phyloP scores from a whole-genome alignment of 495 filamentous ascomycete species.

The Podospora didyma region DNA sequence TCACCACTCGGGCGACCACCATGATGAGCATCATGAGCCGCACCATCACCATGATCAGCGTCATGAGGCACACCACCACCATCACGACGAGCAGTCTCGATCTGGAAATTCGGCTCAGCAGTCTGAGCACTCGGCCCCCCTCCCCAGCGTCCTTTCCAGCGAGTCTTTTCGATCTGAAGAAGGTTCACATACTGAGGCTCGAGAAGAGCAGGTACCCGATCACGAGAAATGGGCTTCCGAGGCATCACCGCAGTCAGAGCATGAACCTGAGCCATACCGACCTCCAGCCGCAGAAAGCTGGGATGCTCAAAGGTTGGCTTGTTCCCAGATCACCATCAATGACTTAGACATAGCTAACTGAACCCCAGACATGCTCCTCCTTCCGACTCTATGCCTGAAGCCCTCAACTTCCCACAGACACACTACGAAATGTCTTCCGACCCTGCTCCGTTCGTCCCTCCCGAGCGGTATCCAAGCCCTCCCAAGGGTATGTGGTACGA shows the following conservation, averaged over 20 bases:
- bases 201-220: constrained; percentile 37
- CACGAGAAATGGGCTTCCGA: constrained; percentile 24
- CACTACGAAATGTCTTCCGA: constrained; percentile 76
- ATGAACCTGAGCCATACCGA: constrained; percentile 24
- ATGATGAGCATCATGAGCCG: constrained; percentile 14
- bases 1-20: constrained; percentile 13
- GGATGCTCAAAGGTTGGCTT: constrained; percentile 39
- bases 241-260: constrained; percentile 21
- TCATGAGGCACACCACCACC: constrained; percentile 9
- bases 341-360: constrained; percentile 6
- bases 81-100: constrained; percentile 9
- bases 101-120: constrained; percentile 20
- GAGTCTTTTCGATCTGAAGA: constrained; percentile 28
- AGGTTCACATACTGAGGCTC: constrained; percentile 34
- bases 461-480: constrained; percentile 71
- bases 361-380: constrained; percentile 67
- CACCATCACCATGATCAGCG: constrained; percentile 12
- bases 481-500: constrained; percentile 83
- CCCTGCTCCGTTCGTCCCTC: constrained; percentile 66
- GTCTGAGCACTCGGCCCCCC: constrained; percentile 16
- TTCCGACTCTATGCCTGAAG: constrained; percentile 69
- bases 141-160: constrained; percentile 20
- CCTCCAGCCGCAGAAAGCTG: constrained; percentile 24
- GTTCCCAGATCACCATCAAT: background rate
- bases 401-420: constrained; percentile 64